Base-by-base conservation (phyloP, 2,329 filamentous ascomycete species). In the Cladorrhinum sp. region DNA sequence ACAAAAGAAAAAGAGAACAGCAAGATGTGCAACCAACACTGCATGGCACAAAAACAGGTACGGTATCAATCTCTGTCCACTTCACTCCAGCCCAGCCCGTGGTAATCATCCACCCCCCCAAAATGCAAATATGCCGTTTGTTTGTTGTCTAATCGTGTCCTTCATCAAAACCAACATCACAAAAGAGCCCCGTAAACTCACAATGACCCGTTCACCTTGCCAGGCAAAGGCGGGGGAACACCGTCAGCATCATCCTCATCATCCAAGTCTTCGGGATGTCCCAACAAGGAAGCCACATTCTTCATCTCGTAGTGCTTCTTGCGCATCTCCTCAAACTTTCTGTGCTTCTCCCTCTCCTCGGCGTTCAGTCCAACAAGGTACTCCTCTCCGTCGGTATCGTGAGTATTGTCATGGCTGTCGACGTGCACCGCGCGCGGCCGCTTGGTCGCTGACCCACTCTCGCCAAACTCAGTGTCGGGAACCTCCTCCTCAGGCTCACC, bases 301-400 rank as follows among this genome's bases (percentile, higher is more conserved):
- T 86, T 92, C 95, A 99, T 99, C 81, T 99, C 95, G 76, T 99
- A 99, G 76, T 99, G 95, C 79, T 88, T 93, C 86, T 95, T 97
- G 71, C 95, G 85, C 80, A 92, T 83, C 77, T 91, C 82, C 78
- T 97, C 93, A 74, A 99, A 99, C 73, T 90, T 86, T 72, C 84
- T 85, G 76, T 99, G 95, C 81, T 98, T 97, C 79, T 95, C 92
- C 64, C 81, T 81, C 73, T 96, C 93, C 74, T 96, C 92, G 48
- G 82, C 76, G 60, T 78, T 85, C 70, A 87, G 74, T 36, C 82
- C 83, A 22, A 77, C 72, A 70, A 79, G 66, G 24, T 81, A 79
- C 55, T 82, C 82, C 50, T 86, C 83, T 58, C 83, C 82, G 68
- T 86, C 79, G 72, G 85, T 83, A 75, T 76, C 74, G 68, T 85